Percentiles rank a stretch among this genome's conserved stretches.
phyloP scores from a whole-genome alignment of 805 yeast genomes.

The Saccharomycopsis sp. region DNA sequence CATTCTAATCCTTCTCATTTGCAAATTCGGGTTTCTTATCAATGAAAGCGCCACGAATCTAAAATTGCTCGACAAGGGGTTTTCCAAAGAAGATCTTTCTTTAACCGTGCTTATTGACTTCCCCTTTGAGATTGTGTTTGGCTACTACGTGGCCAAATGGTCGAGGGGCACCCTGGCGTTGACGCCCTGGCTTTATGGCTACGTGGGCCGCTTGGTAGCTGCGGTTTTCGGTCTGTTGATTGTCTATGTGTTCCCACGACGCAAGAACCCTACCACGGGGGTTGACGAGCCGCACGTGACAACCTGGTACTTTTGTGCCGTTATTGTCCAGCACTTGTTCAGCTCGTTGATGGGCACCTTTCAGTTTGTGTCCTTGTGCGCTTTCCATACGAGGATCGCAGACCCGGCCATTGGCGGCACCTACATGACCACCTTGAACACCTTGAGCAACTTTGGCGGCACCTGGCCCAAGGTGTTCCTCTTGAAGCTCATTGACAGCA shows the following conservation, averaged over 20 bases:
- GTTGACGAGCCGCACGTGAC: constrained; percentile 32
- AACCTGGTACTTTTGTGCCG: constrained; percentile 50
- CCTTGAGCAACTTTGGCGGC: constrained; percentile 89
- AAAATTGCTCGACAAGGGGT: constrained; percentile 82
- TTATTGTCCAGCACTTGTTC: constrained; percentile 72
- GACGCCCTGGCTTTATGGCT: constrained; percentile 85
- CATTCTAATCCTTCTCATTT: constrained; percentile 62
- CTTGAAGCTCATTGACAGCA: constrained; percentile 67
- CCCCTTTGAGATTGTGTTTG: constrained; percentile 91
- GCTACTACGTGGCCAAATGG: constrained; percentile 95
- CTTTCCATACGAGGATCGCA: constrained; percentile 92
- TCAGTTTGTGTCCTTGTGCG: constrained; percentile 88
- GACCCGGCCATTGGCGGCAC: constrained; percentile 97
- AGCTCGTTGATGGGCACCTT: constrained; percentile 91
- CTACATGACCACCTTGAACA: constrained; percentile 92
- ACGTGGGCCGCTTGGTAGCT: constrained; percentile 67
- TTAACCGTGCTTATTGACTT: constrained; percentile 88
- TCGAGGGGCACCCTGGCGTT: constrained; percentile 66
- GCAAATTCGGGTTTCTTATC: constrained; percentile 90
- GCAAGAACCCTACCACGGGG: constrained; percentile 28
- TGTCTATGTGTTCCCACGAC: constrained; percentile 60
- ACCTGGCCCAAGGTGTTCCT: constrained; percentile 93
- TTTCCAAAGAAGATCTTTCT: constrained; percentile 88
- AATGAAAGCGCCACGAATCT: constrained; percentile 94
- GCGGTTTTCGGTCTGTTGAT: constrained; percentile 69